Evolutionary conservation across 2,329 filamentous ascomycete genomes (phyloP), one percentile per base, ranked within the genome.

Genomic region (Colletotrichum phormii): DNA sequence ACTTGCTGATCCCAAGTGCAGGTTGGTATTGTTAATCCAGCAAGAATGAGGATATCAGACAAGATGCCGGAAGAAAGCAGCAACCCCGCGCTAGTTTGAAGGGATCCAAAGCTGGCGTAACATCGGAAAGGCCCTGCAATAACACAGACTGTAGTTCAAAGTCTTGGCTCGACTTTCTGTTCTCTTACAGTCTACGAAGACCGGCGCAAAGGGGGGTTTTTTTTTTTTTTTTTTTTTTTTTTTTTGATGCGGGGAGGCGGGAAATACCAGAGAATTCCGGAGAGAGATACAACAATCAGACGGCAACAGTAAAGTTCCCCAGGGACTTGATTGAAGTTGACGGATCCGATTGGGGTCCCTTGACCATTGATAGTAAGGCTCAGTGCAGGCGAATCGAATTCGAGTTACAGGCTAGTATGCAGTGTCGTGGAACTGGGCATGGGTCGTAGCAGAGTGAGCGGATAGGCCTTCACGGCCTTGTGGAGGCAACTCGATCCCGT

Each of bases 351-450:
- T 12, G 29, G 26, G 65, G 22, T 54, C 33, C 65, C 53, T 46
- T 72, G 59, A 12, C 53, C 13, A 29, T 33, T 33, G 26, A 58
- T 26, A 26, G 59, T 24, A n/a, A 59, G 63, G 29, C 35, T 51
- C 37, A 49, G 31, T 31, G 42, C 31, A 55, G 42, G 68, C 31
- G 31, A 59, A 59, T 54, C 33, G 42, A 31, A 12, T 18, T 8
- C 3, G 33, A 46, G 65, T 64, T 61, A 54, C 64, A 58, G 37
- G 37, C 37, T 35, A 12, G 31, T 22, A 59, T 64, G 31, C 59
- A 33, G 42, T 24, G 51, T 63, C 59, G 53, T 69, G 59, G 65
- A 59, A 64, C 42, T 12, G 55, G 42, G 33, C 63, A 68, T 46
- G n/a, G 57, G 49, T 51, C 26, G 24, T 46, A 53, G 37, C 63